Base-by-base conservation (phyloP, 768 basidiomycete genomes). In the Trametes cubensis region DNA sequence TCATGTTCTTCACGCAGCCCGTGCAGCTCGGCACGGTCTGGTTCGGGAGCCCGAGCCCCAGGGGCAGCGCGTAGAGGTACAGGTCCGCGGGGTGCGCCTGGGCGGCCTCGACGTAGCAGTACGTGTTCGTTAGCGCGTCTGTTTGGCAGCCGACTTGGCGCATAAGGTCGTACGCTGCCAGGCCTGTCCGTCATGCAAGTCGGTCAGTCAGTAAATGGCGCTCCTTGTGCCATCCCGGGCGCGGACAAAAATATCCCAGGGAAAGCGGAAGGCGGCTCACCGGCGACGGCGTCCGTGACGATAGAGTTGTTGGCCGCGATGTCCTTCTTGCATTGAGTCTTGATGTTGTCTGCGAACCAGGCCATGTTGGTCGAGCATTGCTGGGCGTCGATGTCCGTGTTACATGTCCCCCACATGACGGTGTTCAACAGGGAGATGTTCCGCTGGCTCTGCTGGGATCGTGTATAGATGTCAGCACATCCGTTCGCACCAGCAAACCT, bases 391-490 rank as follows among this genome's bases (percentile, higher is more conserved):
- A 73, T 68, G 17, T 71, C 74, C 6, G 90, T 89, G 66, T 92
- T 87, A 73, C 93, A 95, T 0, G 88, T 91, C 2, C 89, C 90
- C 87, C 90, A 91, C 7, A 94, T 69, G 52, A 92, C 77, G 10
- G 77, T 73, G 68, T 93, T 94, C 69, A 92, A 78, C 39, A 80
- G 71, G 1, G 84, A 81, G 42, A 84, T 69, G 73, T 90, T 86
- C 3, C 73, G 69, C 74, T 89, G 88, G 39, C 87, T 85, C 89
- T 92, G 77, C 72, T 72, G 65, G 41, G 55, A 55, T 56, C 49
- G 47, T 21, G 38, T 21, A 52, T 17, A 40, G 49, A 55, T 34
- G 45, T 62, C 45, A 66, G 53, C 46, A 26, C 38, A 28, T 23
- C 28, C 34, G 25, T 26, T 30, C 52, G 64, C 25, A 61, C 69